Conservation (phyloP, 192 early-diverging fungal species). For the Jimgerdemannia lactiflua region DNA sequence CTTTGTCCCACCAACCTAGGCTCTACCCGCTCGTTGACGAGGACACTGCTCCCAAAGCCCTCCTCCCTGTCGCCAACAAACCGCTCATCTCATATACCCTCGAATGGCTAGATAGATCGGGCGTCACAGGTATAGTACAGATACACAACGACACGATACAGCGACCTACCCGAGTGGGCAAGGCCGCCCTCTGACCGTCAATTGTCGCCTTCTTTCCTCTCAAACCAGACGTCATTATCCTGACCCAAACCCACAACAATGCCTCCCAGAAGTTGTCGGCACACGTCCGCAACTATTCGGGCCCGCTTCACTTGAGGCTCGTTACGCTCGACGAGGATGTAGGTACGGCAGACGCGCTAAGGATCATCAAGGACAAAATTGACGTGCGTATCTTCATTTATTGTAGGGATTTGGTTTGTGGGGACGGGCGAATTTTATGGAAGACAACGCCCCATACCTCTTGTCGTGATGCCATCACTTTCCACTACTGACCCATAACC, state of each 20-base stretch:
- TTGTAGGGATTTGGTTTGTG: background rate
- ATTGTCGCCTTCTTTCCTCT: conserved; percentile 2
- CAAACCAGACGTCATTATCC: conserved; percentile 70
- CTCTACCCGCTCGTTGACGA: conserved; percentile 79
- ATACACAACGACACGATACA: background rate
- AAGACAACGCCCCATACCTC: background rate
- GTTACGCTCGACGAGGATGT: conserved; percentile 61
- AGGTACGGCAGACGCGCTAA: conserved; percentile 84
- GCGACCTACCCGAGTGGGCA: too few species aligned
- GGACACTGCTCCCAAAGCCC: conserved; percentile 86
- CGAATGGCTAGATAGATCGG: conserved; percentile 90
- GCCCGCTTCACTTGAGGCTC: conserved; percentile 57
- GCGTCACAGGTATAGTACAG: conserved; percentile 43
- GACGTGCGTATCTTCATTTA: conserved; percentile 47
- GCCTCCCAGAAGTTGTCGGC: conserved; percentile 61
- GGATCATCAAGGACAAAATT: conserved; percentile 78
- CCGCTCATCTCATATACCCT: conserved; percentile 94
- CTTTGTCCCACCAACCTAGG: conserved; percentile 23
- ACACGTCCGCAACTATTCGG: conserved; percentile 64
- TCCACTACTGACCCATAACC: background rate
- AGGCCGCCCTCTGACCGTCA: background rate
- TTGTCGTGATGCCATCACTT: background rate
- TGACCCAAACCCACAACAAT: conserved; percentile 58
- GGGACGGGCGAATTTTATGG: background rate
- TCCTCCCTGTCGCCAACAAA: conserved; percentile 91